Evolutionary conservation across 2,329 filamentous ascomycete genomes (phyloP).

Genomic region (Calonectria pseudoturangicola): DNA sequence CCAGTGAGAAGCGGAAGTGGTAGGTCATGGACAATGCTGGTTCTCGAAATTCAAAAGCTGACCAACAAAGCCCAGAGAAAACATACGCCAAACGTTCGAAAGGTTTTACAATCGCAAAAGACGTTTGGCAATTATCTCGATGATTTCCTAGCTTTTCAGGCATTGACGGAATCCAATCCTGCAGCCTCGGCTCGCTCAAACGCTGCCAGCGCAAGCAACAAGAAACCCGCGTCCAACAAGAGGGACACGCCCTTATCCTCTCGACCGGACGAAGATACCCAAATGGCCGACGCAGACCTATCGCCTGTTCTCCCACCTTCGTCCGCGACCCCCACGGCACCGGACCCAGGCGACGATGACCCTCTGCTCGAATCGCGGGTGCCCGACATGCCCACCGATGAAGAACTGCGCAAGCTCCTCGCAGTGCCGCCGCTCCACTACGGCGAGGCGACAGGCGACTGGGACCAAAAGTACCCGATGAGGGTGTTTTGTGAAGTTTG

Average conservation of each 20-base stretch:
- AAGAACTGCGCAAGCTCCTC: conserved; percentile 79
- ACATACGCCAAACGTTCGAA: conserved; percentile 82
- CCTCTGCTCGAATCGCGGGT: conserved; percentile 75
- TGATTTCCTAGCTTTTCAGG: conserved; percentile 81
- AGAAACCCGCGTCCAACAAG: conserved; percentile 54
- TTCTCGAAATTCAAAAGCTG: conserved; percentile 23
- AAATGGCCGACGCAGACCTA: conserved; percentile 53
- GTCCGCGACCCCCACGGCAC: conserved; percentile 56
- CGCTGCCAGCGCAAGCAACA: conserved; percentile 56
- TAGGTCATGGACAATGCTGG: conserved; percentile 49
- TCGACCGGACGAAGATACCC: conserved; percentile 52
- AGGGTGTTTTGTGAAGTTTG: conserved; percentile 86
- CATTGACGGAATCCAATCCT: conserved; percentile 63
- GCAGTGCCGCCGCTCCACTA: conserved; percentile 80
- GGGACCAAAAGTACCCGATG: conserved; percentile 71
- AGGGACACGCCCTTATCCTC: conserved; percentile 53
- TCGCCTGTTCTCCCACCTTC: conserved; percentile 61
- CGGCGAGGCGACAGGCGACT: conserved; percentile 74
- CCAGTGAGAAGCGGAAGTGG: conserved; percentile 71
- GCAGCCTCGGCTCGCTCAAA: conserved; percentile 56
- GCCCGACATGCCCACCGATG: conserved; percentile 74
- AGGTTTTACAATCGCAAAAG: conserved; percentile 87
- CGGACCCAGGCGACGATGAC: conserved; percentile 72
- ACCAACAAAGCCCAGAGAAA: conserved; percentile 67
- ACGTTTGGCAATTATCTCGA: conserved; percentile 89